Evolutionary conservation across 1,284 basidiomycete species (phyloP), one percentile per base, ranked within the genome.

Genomic region (Meira nashicola): DNA sequence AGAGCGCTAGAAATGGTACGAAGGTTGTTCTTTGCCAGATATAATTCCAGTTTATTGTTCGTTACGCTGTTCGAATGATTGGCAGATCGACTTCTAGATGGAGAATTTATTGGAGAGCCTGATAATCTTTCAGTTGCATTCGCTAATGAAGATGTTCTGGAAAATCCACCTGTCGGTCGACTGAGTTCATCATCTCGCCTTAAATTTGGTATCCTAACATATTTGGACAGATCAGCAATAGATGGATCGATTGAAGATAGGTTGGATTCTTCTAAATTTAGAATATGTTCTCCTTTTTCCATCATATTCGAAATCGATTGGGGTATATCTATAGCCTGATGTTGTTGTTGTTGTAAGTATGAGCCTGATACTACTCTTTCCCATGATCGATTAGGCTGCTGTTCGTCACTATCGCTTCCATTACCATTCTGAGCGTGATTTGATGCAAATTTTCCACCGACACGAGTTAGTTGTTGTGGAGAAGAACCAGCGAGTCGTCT

Each of bases 1-100:
- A 77, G 66, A 0, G 73, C 74, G 54, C 70, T 73, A 10, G 74
- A 73, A 14, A 77, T 62, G 6, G 55, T 55, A 14, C 65, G 71
- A 41, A 77, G 64, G 15, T 50, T 44, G 50, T 77, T 77, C 63
- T 65, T 62, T 47, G 54, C 59, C 19, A 70, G 43, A 50, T 58
- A 62, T 17, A 66, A 55, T 41, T 67, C 50, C 33, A 67, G 44
- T 43, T 37, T 44, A 5, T 17, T 47, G 19, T 28, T 23, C 25
- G 17, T 8, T 46, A 15, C 38, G 54, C 43, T 14, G 44, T 28
- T 12, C 55, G 25, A 17, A 43, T 28, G 14, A 28, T 40, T 17
- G n/a, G n/a, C n/a, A n/a, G n/a, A n/a, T n/a, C 49, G 37, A 33
- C 21, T 17, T 33, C 41, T 10, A n/a, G 46, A 23, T 5, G 46